A percentile compares a stretch with the other conserved stretches of the same genome.
These are phyloP conservation scores for Trichothecium roseum DNA, from an alignment of 2,329 filamentous ascomycete species.

Conservation along the genomic window DNA sequence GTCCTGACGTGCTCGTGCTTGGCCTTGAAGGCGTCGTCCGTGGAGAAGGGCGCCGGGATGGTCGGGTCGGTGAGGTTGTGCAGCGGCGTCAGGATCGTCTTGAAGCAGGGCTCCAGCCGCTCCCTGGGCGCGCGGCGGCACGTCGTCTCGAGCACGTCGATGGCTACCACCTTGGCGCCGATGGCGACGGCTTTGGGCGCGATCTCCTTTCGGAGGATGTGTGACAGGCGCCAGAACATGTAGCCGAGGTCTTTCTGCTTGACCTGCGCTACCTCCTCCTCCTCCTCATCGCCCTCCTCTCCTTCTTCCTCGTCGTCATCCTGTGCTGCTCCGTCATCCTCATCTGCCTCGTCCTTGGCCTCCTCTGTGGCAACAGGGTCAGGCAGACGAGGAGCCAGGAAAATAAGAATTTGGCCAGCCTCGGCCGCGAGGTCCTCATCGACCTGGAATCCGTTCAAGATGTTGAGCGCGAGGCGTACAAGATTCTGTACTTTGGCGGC, in stretches of 20 bases:
- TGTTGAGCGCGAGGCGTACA: constrained; percentile 37
- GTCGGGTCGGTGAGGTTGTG: constrained; percentile 76
- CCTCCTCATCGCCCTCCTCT: constrained; percentile 32
- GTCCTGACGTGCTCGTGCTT: constrained; percentile 61
- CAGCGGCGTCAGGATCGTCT: constrained; percentile 49
- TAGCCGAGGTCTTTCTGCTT: constrained; percentile 47
- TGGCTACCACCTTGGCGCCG: constrained; percentile 63
- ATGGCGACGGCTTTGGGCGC: constrained; percentile 53
- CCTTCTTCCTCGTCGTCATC: constrained; percentile 31
- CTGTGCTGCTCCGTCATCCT: constrained; percentile 21
- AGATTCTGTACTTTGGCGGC: constrained; percentile 52
- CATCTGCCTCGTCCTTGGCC: constrained; percentile 29
- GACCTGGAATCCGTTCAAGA: constrained; percentile 52
- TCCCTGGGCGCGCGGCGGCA: constrained; percentile 48
- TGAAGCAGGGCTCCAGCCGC: constrained; percentile 52
- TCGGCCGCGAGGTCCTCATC: constrained; percentile 70
- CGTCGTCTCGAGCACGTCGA: constrained; percentile 65
- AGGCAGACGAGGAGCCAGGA: constrained; percentile 55
- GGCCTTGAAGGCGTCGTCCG: constrained; percentile 58
- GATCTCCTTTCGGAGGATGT: constrained; percentile 67
- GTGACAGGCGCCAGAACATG: constrained; percentile 68
- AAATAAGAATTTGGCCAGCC: constrained; percentile 70
- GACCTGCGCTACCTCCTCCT: constrained; percentile 26
- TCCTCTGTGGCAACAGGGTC: constrained; percentile 28
- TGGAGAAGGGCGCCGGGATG: constrained; percentile 61